phyloP scores from a whole-genome alignment of 305 asterid species.

The Rubia tinctorum region DNA sequence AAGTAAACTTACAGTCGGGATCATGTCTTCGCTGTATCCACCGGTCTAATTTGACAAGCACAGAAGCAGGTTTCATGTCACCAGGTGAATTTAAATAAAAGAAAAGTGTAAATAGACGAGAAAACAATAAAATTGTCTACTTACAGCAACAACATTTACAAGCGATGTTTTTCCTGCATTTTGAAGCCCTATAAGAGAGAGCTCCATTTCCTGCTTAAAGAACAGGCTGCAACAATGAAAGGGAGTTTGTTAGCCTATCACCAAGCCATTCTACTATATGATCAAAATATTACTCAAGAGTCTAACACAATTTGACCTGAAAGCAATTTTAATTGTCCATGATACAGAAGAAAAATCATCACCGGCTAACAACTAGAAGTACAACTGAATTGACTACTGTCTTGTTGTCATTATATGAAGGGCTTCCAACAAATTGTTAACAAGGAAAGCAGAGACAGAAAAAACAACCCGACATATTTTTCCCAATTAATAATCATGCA shows the following conservation, averaged over 20 bases:
- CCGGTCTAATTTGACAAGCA: slow-evolving; percentile 57
- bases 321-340: not conserved
- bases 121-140: slow-evolving; percentile 26
- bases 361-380: not conserved
- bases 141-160: slow-evolving; percentile 94
- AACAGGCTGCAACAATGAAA: slow-evolving; percentile 60
- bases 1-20: slow-evolving; percentile 76
- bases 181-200: slow-evolving; percentile 94
- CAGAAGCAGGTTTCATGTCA: slow-evolving; percentile 10
- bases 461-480: not conserved
- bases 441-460: not conserved
- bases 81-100: slow-evolving; percentile 7
- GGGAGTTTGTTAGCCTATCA: slow-evolving; percentile 4
- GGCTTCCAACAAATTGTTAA: not conserved
- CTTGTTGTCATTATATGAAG: not conserved
- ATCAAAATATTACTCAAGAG: not conserved
- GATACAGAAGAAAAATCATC: not conserved
- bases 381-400: not conserved
- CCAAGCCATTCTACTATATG: not conserved
- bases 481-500: not conserved
- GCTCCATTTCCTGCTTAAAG: slow-evolving; percentile 99
- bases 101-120: slow-evolving; percentile 9
- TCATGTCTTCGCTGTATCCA: slow-evolving; percentile 99
- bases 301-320: not conserved
- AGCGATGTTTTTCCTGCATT: slow-evolving; percentile 99